Conservation (phyloP, 257 asterid genomes). For the Solanum okadae region DNA sequence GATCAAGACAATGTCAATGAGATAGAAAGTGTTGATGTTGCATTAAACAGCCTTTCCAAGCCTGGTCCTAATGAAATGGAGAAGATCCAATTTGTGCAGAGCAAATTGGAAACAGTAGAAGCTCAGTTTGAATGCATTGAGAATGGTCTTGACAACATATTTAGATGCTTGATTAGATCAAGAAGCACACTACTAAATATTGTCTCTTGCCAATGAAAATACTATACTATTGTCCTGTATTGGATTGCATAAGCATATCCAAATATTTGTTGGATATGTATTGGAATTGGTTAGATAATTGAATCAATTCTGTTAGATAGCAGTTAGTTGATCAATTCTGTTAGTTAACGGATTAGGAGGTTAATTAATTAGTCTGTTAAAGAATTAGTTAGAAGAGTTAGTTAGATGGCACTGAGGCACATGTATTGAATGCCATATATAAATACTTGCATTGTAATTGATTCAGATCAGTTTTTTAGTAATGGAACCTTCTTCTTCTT, state of each 20-base stretch:
- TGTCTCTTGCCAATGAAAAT: background rate
- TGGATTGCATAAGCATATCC: background rate
- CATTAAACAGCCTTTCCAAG: background rate
- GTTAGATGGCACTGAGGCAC: too few relatives aligned
- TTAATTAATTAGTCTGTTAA: too few relatives aligned
- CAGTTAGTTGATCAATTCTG: too few relatives aligned
- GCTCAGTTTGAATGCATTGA: conserved; percentile 4
- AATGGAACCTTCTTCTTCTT: too few relatives aligned
- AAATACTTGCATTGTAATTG: too few relatives aligned
- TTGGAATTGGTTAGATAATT: too few relatives aligned
- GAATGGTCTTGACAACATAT: background rate
- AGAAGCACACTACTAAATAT: background rate
- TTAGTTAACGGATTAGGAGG: too few relatives aligned
- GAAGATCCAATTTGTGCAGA: background rate
- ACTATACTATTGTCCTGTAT: background rate
- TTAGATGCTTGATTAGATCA: conserved; percentile 1
- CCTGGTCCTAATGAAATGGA: background rate
- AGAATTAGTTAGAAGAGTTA: too few relatives aligned
- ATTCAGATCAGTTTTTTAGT: too few relatives aligned
- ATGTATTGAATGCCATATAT: too few relatives aligned
- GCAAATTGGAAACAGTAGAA: background rate
- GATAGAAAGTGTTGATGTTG: background rate
- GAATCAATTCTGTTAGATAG: too few relatives aligned
- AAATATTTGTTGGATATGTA: background rate
- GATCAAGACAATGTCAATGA: background rate